phyloP scores from a whole-genome alignment of 2,329 filamentous ascomycete genomes.

The Colletotrichum orbiculare region DNA sequence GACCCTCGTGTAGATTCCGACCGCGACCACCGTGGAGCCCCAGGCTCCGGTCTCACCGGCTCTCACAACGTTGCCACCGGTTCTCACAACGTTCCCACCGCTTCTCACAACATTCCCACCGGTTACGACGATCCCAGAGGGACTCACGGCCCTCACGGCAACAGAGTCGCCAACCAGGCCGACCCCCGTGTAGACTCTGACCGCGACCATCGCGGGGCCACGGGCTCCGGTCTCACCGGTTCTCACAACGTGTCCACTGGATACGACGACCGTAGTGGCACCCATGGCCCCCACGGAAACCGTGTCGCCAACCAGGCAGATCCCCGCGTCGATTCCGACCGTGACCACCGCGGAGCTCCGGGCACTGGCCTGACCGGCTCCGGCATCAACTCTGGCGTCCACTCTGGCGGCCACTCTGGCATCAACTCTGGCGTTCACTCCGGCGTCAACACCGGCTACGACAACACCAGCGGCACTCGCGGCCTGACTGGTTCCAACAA shows the following conservation, averaged over 20 bases:
- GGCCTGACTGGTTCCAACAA: slow-evolving; percentile 44
- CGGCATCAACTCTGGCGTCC: no score
- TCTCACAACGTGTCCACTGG: neutral
- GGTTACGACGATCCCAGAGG: no score
- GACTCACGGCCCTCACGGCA: no score
- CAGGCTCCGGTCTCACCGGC: slow-evolving; percentile 11
- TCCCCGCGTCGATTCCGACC: no score
- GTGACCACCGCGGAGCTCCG: no score
- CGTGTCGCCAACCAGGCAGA: no score
- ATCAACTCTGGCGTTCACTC: neutral
- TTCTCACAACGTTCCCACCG: slow-evolving; percentile 17
- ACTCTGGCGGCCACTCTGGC: neutral
- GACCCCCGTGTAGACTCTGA: no score
- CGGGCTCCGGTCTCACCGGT: neutral
- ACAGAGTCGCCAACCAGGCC: no score
- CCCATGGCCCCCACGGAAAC: no score
- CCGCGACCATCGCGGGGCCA: no score
- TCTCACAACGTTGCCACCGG: slow-evolving; percentile 20
- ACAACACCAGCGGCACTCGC: slow-evolving; percentile 43
- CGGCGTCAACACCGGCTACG: slow-evolving; percentile 17
- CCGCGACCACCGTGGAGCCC: slow-evolving; percentile 43
- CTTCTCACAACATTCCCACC: slow-evolving; percentile 3
- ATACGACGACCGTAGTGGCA: no score
- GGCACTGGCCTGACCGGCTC: neutral
- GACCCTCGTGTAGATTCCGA: slow-evolving; percentile 62